Conservation (phyloP, 345 rosid genomes). For the Salix exigua region DNA sequence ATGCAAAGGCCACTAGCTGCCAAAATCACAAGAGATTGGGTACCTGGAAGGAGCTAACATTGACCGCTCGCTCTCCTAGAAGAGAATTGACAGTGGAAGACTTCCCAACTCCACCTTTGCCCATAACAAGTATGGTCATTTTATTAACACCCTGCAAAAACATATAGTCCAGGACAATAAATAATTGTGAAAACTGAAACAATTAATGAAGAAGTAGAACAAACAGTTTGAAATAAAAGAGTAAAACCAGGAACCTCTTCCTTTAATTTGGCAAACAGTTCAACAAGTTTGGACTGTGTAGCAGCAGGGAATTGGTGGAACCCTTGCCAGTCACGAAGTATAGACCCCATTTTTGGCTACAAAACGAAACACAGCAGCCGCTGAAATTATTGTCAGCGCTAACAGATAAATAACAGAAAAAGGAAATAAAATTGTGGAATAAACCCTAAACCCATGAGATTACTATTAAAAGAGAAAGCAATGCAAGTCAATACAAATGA, state of each 20-base stretch:
- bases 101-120: slow-evolving; percentile 90
- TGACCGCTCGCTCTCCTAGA: slow-evolving; percentile 63
- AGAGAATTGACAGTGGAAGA: slow-evolving; percentile 85
- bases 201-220: neutral
- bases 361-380: neutral
- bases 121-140: slow-evolving; percentile 76
- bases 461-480: neutral
- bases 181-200: neutral
- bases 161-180: slow-evolving; percentile 7
- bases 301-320: slow-evolving; percentile 79
- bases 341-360: slow-evolving; percentile 26
- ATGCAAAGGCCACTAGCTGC: neutral
- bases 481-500: neutral
- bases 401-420: neutral
- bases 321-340: slow-evolving; percentile 67
- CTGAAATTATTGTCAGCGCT: neutral
- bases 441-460: slow-evolving; percentile 26
- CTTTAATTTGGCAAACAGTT: slow-evolving; percentile 64
- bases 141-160: slow-evolving; percentile 51
- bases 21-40: neutral
- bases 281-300: slow-evolving; percentile 65
- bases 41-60: slow-evolving; percentile 80
- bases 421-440: neutral
- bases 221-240: neutral
- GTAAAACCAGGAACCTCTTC: slow-evolving; percentile 47